A percentile compares a stretch with the other conserved stretches of the same genome.
phyloP scores from a whole-genome alignment of 768 basidiomycete genomes.

The Butyriboletus loyo region DNA sequence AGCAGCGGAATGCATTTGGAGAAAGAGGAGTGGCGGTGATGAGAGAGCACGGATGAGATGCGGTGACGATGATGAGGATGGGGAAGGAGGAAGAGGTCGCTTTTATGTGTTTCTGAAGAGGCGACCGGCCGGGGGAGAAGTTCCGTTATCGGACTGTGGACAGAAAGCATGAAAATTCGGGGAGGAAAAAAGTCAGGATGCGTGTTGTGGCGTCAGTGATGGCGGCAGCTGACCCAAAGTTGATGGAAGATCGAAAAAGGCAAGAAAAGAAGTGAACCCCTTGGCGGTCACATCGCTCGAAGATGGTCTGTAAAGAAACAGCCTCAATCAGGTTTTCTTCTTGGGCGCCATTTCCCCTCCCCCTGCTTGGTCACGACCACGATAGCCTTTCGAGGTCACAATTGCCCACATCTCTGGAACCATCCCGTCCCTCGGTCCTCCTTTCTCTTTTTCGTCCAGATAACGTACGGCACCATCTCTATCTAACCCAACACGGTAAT shows the following conservation, averaged over 20 bases:
- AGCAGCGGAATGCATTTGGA: constrained; percentile 21
- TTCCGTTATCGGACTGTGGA: constrained; percentile 38
- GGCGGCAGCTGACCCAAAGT: constrained; percentile 31
- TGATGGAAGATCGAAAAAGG: constrained; percentile 21
- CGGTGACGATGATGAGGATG: not conserved
- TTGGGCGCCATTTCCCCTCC: constrained; percentile 23
- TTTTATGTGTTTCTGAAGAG: constrained; percentile 28
- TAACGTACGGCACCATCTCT: constrained; percentile 30
- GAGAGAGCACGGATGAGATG: not conserved
- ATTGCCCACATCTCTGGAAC: constrained; percentile 24
- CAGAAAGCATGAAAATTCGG: constrained; percentile 32
- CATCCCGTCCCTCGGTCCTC: constrained; percentile 6
- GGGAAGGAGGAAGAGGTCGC: constrained; percentile 4
- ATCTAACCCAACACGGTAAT: constrained; percentile 31
- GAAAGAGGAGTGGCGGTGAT: not conserved
- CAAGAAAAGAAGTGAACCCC: constrained; percentile 14
- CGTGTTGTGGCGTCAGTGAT: constrained; percentile 39
- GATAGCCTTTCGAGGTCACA: constrained; percentile 35
- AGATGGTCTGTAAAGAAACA: constrained; percentile 18
- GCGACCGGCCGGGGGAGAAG: constrained; percentile 28
- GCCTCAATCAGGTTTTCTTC: constrained; percentile 20
- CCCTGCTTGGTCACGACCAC: constrained; percentile 22
- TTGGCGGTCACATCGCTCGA: constrained; percentile 34
- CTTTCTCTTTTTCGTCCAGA: constrained; percentile 19
- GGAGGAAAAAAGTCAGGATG: constrained; percentile 23